These are phyloP conservation scores for Pleurotus platypus DNA, from an alignment of 768 basidiomycete genomes.

Conservation along the genomic window DNA sequence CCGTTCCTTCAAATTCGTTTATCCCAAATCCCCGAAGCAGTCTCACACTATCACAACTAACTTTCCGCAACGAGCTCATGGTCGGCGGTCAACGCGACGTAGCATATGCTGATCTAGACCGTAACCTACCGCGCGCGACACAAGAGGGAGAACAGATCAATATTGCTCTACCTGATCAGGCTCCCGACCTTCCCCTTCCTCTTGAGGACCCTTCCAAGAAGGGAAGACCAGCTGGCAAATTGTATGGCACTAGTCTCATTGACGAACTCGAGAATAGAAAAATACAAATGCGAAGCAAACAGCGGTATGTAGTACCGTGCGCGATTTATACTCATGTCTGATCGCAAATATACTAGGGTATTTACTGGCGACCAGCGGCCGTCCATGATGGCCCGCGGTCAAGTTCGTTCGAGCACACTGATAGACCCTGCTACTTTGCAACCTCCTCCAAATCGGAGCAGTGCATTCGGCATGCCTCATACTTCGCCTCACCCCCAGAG, in stretches of 20 bases:
- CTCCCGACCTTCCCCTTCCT: conserved; percentile 30
- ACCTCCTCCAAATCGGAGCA: conserved; percentile 41
- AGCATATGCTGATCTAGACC: conserved; percentile 57
- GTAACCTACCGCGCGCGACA: conserved; percentile 63
- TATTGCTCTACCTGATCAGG: conserved; percentile 37
- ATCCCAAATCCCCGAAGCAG: conserved; percentile 75
- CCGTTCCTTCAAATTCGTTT: conserved; percentile 61
- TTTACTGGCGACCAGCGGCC: conserved; percentile 88
- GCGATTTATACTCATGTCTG: conserved; percentile 1
- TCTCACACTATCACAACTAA: conserved; percentile 76
- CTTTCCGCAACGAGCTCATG: conserved; percentile 78
- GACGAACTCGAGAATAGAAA: conserved; percentile 87
- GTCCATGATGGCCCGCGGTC: conserved; percentile 85
- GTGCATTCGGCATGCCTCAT: conserved; percentile 35
- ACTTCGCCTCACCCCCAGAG: conserved; percentile 23
- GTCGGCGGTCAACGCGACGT: conserved; percentile 66
- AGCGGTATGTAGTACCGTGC: conserved; percentile 52
- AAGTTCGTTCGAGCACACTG: conserved; percentile 55
- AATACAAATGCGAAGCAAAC: conserved; percentile 74
- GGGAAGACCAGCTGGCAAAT: conserved; percentile 68
- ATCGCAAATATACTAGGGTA: conserved; percentile 44
- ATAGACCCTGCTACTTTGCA: conserved; percentile 69
- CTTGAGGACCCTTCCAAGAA: conserved; percentile 29
- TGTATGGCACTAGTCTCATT: conserved; percentile 87
- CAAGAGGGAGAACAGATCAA: conserved; percentile 76